These are phyloP conservation scores for Erythrophleum ivorense DNA, from an alignment of 331 rosid species.

Conservation along the genomic window DNA sequence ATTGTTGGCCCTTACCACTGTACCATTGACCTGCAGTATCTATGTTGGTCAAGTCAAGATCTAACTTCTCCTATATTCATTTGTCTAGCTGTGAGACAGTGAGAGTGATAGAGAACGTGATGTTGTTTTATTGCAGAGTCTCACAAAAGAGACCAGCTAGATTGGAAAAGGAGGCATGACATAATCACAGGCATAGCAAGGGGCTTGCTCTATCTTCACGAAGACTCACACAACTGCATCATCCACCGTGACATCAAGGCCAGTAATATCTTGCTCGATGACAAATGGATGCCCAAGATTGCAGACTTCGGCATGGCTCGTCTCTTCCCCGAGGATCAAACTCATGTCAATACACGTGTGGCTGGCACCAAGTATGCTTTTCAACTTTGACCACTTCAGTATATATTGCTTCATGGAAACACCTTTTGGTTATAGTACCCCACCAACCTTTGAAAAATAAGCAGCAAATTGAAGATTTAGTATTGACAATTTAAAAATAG, in stretches of 20 bases:
- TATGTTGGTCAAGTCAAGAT: not conserved
- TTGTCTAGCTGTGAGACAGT: not conserved
- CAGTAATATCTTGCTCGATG: constrained; percentile 81
- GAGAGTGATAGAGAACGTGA: not conserved
- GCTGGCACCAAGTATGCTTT: constrained; percentile 86
- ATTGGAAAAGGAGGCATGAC: constrained; percentile 81
- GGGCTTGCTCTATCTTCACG: constrained; percentile 92
- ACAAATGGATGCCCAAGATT: constrained; percentile 87
- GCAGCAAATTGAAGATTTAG: not conserved
- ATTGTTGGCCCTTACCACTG: not conserved
- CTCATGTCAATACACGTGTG: constrained; percentile 85
- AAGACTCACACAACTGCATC: constrained; percentile 77
- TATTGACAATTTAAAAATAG: not conserved
- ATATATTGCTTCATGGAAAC: not conserved
- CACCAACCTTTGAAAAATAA: not conserved
- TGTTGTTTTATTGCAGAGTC: constrained; percentile 50
- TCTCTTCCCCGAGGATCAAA: constrained; percentile 89
- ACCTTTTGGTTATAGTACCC: not conserved
- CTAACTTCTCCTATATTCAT: not conserved
- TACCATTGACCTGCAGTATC: not conserved
- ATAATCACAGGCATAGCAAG: constrained; percentile 73
- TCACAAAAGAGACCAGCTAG: constrained; percentile 54
- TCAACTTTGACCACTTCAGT: not conserved
- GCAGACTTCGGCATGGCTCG: constrained; percentile 98
- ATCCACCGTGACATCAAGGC: constrained; percentile 93